A percentile compares a stretch with the other conserved stretches of the same genome.
Evolutionary conservation across 2,329 filamentous ascomycete genomes (phyloP).

Genomic region (Trichoderma sp.): DNA sequence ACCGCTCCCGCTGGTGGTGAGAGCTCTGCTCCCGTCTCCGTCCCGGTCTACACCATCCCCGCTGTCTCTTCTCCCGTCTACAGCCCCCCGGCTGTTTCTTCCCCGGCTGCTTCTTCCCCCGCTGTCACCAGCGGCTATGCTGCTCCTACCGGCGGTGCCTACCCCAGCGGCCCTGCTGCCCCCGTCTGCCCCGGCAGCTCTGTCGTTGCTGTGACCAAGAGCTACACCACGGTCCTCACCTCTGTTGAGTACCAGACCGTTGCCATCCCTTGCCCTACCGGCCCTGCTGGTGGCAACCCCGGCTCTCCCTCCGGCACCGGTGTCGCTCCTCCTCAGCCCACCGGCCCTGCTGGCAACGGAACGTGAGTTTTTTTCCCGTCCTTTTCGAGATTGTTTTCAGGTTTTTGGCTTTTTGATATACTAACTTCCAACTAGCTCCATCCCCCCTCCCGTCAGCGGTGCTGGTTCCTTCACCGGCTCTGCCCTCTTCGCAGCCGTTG

Average conservation of each 20-base stretch:
- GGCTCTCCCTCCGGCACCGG: slow-evolving; percentile 39
- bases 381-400: neutral
- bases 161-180: slow-evolving; percentile 7
- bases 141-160: slow-evolving; percentile 17
- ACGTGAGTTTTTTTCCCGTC: slow-evolving; percentile 22
- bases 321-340: slow-evolving; percentile 39
- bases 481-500: slow-evolving; percentile 51
- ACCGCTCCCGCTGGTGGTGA: slow-evolving; percentile 13
- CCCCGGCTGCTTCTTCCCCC: neutral
- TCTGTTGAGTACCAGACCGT: slow-evolving; percentile 52
- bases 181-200: slow-evolving; percentile 34
- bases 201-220: slow-evolving; percentile 53
- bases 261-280: slow-evolving; percentile 42
- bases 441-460: slow-evolving; percentile 44
- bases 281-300: slow-evolving; percentile 23
- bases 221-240: slow-evolving; percentile 54
- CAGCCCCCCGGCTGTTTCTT: slow-evolving; percentile 5
- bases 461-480: slow-evolving; percentile 53
- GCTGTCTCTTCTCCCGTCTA: slow-evolving; percentile 44
- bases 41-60: slow-evolving; percentile 42
- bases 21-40: slow-evolving; percentile 31
- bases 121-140: slow-evolving; percentile 20
- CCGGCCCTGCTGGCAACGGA: slow-evolving; percentile 39
- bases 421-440: neutral
- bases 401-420: neutral